Percentiles rank a stretch among this genome's conserved stretches.
Evolutionary conservation across 768 basidiomycete species (phyloP).

Genomic region (Mrakia gelida): DNA sequence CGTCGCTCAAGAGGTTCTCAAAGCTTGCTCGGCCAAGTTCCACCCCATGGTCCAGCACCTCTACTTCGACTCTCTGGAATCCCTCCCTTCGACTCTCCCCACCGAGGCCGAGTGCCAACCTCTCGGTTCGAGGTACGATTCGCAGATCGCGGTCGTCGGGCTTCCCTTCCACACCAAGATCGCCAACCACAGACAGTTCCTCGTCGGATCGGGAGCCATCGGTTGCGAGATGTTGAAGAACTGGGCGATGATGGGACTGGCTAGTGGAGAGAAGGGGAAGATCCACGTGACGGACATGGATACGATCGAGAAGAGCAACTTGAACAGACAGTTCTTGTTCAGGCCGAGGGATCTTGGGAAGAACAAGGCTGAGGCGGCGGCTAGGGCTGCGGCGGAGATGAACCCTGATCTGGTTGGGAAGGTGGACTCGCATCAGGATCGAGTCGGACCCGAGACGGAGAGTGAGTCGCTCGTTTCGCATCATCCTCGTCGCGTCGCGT

Average conservation of each 20-base stretch:
- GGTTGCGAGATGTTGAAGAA: conserved; percentile 99
- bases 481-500: neutral
- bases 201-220: conserved; percentile 98
- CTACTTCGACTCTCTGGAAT: conserved; percentile 97
- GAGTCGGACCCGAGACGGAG: conserved; percentile 88
- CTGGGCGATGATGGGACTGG: conserved; percentile 98
- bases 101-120: conserved; percentile 80
- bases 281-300: conserved; percentile 96
- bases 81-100: conserved; percentile 69
- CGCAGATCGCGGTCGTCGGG: conserved; percentile 94
- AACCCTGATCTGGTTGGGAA: conserved; percentile 84
- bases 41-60: conserved; percentile 91
- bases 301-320: conserved; percentile 98
- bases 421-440: conserved; percentile 82
- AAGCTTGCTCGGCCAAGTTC: conserved; percentile 96
- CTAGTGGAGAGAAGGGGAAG: conserved; percentile 66
- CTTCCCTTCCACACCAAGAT: conserved; percentile 88
- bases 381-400: conserved; percentile 87
- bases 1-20: conserved; percentile 95
- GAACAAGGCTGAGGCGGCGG: conserved; percentile 95
- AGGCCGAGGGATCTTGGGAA: conserved; percentile 90
- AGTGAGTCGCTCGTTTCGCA: conserved; percentile 53
- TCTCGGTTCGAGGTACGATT: conserved; percentile 77
- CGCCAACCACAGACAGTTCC: conserved; percentile 81
- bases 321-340: conserved; percentile 98